Conservation (phyloP, 805 yeast species). For the Lachancea nothofagi region DNA sequence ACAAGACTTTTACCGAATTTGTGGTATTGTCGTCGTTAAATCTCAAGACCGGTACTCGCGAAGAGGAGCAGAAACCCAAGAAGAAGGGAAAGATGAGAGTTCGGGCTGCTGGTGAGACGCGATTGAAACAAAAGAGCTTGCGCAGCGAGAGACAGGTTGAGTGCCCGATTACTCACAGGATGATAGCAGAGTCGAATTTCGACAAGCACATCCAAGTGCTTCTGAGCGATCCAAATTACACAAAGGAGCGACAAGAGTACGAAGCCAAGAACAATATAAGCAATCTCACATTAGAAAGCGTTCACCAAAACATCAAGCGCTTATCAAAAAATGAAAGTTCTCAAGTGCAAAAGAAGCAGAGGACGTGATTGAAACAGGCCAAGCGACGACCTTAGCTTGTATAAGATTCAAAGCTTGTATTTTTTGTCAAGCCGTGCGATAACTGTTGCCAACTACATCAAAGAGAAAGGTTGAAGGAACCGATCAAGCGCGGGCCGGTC, state of each 20-base stretch:
- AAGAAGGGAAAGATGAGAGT: conserved; percentile 53
- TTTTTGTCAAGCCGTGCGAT: too few relatives aligned
- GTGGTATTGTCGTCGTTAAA: not conserved
- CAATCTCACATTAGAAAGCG: conserved; percentile 52
- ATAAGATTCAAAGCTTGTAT: too few relatives aligned
- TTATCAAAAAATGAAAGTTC: conserved; percentile 15
- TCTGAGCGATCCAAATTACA: conserved; percentile 72
- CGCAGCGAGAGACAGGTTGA: conserved; percentile 34
- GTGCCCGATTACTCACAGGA: conserved; percentile 76
- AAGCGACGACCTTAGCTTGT: too few relatives aligned
- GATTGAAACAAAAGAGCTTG: conserved; percentile 32
- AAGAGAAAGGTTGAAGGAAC: too few relatives aligned
- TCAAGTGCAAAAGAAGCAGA: conserved; percentile 7
- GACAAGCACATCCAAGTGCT: conserved; percentile 64
- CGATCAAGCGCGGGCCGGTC: too few relatives aligned
- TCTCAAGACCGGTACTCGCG: not conserved
- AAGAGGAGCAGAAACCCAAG: conserved; percentile 11
- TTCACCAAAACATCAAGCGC: conserved; percentile 54
- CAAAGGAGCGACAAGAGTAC: conserved; percentile 56
- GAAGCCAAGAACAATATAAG: conserved; percentile 48
- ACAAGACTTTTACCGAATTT: not conserved
- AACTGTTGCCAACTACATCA: too few relatives aligned
- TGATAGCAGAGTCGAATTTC: conserved; percentile 64
- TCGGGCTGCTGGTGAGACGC: conserved; percentile 63
- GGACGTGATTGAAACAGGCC: not conserved